Conservation (phyloP, 1,139 yeast genomes). For the Taiozyma onychis region DNA sequence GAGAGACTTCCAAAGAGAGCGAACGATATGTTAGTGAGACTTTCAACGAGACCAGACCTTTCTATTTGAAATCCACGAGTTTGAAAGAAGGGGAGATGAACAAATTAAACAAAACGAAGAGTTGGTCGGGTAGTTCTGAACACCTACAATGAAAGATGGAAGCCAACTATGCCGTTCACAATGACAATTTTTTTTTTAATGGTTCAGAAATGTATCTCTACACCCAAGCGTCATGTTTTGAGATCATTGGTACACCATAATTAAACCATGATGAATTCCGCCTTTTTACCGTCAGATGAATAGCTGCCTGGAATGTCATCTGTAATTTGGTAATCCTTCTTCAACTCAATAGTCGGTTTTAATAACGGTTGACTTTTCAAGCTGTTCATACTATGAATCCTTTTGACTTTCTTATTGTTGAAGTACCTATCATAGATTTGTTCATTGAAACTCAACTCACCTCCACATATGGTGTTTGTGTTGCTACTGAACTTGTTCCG, state of each 20-base stretch:
- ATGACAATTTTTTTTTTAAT: not conserved
- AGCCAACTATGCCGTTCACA: not conserved
- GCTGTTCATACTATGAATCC: not conserved
- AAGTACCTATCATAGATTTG: not conserved
- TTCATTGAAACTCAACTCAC: not conserved
- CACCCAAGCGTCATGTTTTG: not conserved
- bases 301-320: not conserved
- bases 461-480: not conserved
- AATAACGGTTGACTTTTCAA: not conserved
- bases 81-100: not conserved
- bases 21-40: not conserved
- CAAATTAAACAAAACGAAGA: constrained; percentile 27
- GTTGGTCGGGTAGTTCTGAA: constrained; percentile 31
- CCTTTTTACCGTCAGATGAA: not conserved
- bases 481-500: constrained; percentile 2
- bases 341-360: not conserved
- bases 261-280: not conserved
- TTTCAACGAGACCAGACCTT: not conserved
- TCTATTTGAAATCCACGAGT: not conserved
- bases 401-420: not conserved
- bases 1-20: constrained; percentile 4
- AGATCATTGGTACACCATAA: not conserved
- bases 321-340: not conserved
- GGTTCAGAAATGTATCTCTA: not conserved
- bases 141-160: not conserved